phyloP scores from a whole-genome alignment of 2,329 filamentous ascomycete species.

The Bipolaris bicolor region DNA sequence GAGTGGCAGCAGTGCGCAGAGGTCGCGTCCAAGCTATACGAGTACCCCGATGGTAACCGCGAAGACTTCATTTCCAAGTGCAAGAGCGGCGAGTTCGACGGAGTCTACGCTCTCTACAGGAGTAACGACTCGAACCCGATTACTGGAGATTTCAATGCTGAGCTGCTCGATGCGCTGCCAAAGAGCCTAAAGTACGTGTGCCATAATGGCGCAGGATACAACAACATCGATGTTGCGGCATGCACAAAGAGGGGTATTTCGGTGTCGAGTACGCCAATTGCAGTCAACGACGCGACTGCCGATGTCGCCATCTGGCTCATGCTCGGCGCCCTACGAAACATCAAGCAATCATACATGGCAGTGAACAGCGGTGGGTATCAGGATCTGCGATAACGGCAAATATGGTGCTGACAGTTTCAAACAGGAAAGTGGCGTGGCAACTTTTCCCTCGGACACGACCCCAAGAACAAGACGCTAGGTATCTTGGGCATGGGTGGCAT shows the following conservation, averaged over 20 bases:
- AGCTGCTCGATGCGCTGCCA: conserved; percentile 52
- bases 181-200: conserved; percentile 53
- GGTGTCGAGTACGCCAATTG: conserved; percentile 56
- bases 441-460: conserved; percentile 59
- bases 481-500: conserved; percentile 68
- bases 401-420: conserved; percentile 12
- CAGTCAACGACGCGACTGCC: conserved; percentile 59
- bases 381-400: conserved; percentile 8
- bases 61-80: conserved; percentile 63
- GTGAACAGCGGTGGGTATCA: conserved; percentile 49
- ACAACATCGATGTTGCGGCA: conserved; percentile 63
- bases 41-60: conserved; percentile 60
- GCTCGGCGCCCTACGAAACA: conserved; percentile 58
- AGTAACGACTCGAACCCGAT: conserved; percentile 62
- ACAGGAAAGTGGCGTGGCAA: conserved; percentile 54
- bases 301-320: conserved; percentile 59
- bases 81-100: conserved; percentile 61
- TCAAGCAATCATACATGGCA: conserved; percentile 55
- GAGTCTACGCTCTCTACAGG: conserved; percentile 63
- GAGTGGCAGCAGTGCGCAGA: conserved; percentile 53
- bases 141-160: conserved; percentile 55
- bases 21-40: conserved; percentile 50
- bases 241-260: conserved; percentile 57
- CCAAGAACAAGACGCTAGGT: conserved; percentile 60
- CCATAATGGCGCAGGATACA: conserved; percentile 64